Evolutionary conservation across 2,329 filamentous ascomycete genomes (phyloP).

Genomic region (Mariannaea elegans): DNA sequence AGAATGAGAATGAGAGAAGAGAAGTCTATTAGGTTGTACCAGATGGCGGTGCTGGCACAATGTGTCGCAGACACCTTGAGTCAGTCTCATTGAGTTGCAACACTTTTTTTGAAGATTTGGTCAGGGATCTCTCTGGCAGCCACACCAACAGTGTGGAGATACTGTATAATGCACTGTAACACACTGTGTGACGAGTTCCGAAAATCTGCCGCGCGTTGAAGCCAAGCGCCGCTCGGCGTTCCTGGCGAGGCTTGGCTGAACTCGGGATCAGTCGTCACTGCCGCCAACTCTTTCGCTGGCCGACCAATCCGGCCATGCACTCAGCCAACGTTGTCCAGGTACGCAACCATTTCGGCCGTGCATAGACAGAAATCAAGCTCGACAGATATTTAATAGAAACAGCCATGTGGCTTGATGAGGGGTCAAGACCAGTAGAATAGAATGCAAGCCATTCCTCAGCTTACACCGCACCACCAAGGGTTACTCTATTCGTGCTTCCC

Average conservation of each 20-base stretch:
- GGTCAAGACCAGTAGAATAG: too few species aligned
- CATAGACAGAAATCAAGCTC: not conserved
- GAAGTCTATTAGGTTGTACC: not conserved
- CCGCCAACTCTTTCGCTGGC: not conserved
- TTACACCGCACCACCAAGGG: not conserved
- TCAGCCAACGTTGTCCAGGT: constrained; percentile 4
- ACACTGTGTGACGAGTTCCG: constrained; percentile 10
- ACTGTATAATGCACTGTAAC: not conserved
- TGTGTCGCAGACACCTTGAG: constrained; percentile 6
- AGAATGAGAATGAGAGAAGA: not conserved
- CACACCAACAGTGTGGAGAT: not conserved
- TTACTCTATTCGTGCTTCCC: not conserved
- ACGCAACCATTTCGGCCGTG: not conserved
- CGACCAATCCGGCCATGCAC: constrained; percentile 4
- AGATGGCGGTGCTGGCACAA: not conserved
- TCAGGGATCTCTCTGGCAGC: not conserved
- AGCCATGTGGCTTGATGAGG: constrained; percentile 13
- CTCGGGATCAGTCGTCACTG: not conserved
- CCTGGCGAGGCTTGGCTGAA: not conserved
- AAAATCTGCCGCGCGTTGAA: constrained; percentile 4
- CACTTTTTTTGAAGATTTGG: constrained; percentile 2
- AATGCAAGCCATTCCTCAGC: too few species aligned
- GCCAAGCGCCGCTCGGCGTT: not conserved
- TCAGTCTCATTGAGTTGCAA: not conserved
- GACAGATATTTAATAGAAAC: not conserved